A percentile compares a stretch with the other conserved stretches of the same genome.
Evolutionary conservation across 2,329 filamentous ascomycete species (phyloP).

Genomic region (Hymenoscyphus albidus): DNA sequence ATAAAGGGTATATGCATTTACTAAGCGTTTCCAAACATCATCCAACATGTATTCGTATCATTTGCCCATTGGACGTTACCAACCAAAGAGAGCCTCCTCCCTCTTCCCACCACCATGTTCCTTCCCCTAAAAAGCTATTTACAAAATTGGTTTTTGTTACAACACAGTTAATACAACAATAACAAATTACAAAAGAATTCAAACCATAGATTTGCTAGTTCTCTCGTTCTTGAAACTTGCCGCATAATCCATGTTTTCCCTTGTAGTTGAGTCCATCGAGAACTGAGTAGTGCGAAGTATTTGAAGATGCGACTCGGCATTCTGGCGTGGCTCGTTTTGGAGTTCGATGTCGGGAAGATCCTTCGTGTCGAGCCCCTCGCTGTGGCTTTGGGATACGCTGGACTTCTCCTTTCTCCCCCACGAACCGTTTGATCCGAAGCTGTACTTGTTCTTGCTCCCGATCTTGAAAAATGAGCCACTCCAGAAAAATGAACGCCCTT

Average conservation of each 20-base stretch:
- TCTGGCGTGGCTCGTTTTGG: not conserved
- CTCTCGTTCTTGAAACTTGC: too few species aligned
- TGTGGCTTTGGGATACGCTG: not conserved
- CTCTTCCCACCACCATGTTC: too few species aligned
- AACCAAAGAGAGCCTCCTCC: too few species aligned
- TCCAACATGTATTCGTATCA: too few species aligned
- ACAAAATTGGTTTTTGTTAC: too few species aligned
- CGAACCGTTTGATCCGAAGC: not conserved
- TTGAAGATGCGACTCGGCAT: not conserved
- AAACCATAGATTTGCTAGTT: too few species aligned
- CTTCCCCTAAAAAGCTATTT: too few species aligned
- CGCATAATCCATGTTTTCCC: not conserved
- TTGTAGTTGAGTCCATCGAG: not conserved
- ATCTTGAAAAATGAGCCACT: not conserved
- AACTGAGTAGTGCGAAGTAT: not conserved
- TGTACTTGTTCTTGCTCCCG: not conserved
- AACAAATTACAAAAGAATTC: too few species aligned
- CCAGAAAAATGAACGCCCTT: constrained; percentile 5
- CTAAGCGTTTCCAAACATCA: too few species aligned
- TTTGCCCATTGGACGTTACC: too few species aligned
- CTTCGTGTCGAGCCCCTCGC: not conserved
- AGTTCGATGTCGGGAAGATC: not conserved
- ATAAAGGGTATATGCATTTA: too few species aligned
- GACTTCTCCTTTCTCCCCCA: not conserved
- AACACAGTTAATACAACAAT: too few species aligned